Percentiles rank a stretch among this genome's conserved stretches.
These are phyloP conservation scores for Coemansia sp. DNA, from an alignment of 192 early-diverging fungal species.

Conservation along the genomic window DNA sequence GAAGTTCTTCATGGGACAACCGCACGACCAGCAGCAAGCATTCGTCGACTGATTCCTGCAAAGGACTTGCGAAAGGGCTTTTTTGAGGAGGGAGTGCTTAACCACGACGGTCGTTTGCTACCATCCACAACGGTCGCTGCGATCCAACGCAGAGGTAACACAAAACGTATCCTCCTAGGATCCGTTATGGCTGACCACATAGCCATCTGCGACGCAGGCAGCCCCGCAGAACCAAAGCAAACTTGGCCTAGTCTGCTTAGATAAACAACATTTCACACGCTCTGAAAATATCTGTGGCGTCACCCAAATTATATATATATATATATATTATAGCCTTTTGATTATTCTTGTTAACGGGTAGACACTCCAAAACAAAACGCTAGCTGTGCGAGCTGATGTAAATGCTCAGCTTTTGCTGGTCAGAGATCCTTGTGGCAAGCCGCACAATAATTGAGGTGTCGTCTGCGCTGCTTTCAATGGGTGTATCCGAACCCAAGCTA, in stretches of 20 bases:
- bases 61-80: constrained; percentile 20
- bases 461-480: constrained; percentile 2
- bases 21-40: constrained; percentile 33
- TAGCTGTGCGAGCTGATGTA: constrained; percentile 32
- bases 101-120: constrained; percentile 35
- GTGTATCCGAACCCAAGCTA: background rate
- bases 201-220: constrained; percentile 33
- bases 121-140: constrained; percentile 42
- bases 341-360: background rate
- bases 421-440: constrained; percentile 19
- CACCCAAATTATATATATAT: too few species aligned
- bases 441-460: constrained; percentile 22
- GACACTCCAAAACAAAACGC: too few species aligned
- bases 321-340: background rate
- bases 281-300: background rate
- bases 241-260: background rate
- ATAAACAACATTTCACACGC: background rate
- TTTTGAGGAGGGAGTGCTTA: constrained; percentile 35
- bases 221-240: background rate
- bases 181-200: constrained; percentile 53
- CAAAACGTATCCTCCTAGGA: constrained; percentile 40
- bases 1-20: constrained; percentile 37
- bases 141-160: constrained; percentile 24
- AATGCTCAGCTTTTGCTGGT: constrained; percentile 35
- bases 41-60: constrained; percentile 32